phyloP scores from a whole-genome alignment of 352 stramenopile species.

The Phytophthora idaei region DNA sequence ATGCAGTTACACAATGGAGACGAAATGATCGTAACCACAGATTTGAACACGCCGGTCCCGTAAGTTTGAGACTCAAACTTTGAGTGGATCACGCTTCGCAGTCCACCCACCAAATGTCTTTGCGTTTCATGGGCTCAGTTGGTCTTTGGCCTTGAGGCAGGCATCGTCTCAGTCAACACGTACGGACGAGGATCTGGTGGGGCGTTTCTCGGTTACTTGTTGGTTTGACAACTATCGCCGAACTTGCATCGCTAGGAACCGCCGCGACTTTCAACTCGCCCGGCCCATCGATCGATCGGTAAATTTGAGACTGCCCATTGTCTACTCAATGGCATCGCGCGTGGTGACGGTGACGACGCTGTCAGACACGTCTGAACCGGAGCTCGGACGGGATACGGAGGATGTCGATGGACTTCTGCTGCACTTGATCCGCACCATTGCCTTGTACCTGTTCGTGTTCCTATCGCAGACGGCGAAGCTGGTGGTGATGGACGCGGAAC shows the following conservation, averaged over 20 bases:
- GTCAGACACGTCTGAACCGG: background rate
- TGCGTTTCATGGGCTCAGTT: slow-evolving; percentile 23
- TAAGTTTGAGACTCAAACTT: background rate
- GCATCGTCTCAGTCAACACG: slow-evolving; percentile 18
- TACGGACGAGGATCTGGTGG: background rate
- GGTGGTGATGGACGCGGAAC: slow-evolving; percentile 43
- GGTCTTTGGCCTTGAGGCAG: slow-evolving; percentile 7
- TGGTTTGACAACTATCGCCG: slow-evolving; percentile 5
- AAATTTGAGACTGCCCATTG: slow-evolving; percentile 13
- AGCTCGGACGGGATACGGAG: slow-evolving; percentile 1
- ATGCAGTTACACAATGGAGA: background rate
- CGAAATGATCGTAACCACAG: slow-evolving; percentile 8
- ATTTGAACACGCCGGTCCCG: slow-evolving; percentile 25
- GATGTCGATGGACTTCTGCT: slow-evolving; percentile 47
- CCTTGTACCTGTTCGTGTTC: slow-evolving; percentile 65
- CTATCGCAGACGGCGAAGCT: slow-evolving; percentile 47
- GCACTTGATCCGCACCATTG: slow-evolving; percentile 67
- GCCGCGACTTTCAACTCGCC: slow-evolving; percentile 23
- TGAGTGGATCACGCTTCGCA: slow-evolving; percentile 21
- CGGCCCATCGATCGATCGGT: background rate
- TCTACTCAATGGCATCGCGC: background rate
- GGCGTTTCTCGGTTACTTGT: slow-evolving; percentile 19
- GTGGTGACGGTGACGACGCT: background rate
- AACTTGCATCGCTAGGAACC: slow-evolving; percentile 17
- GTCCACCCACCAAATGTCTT: slow-evolving; percentile 26